phyloP scores from a whole-genome alignment of 1,139 yeast species.

The Geotrichum australiense region DNA sequence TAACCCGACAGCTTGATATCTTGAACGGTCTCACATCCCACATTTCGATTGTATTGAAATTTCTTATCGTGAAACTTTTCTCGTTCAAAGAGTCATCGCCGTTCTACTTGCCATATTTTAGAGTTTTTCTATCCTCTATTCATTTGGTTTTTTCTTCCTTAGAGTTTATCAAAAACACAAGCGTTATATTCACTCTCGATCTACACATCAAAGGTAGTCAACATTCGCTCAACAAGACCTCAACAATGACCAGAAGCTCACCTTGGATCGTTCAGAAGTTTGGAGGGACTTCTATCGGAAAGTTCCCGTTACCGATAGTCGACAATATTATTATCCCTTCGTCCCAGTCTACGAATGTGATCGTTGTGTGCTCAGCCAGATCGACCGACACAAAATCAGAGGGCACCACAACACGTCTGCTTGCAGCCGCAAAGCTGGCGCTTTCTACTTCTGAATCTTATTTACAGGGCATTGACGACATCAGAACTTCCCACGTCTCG shows the following conservation, averaged over 20 bases:
- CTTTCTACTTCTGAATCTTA: constrained; percentile 37
- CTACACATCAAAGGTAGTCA: too few relatives aligned
- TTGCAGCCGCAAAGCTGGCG: constrained; percentile 68
- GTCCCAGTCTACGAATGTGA: constrained; percentile 60
- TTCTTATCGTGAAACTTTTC: too few relatives aligned
- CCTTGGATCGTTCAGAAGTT: constrained; percentile 92
- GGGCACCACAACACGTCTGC: constrained; percentile 80
- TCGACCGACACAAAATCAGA: constrained; percentile 86
- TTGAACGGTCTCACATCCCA: too few relatives aligned
- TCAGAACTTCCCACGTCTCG: constrained; percentile 67
- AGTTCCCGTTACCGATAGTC: constrained; percentile 78
- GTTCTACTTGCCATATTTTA: too few relatives aligned
- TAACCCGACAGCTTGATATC: too few relatives aligned
- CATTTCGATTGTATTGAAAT: too few relatives aligned
- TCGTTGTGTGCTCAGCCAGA: constrained; percentile 94
- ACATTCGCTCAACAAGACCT: too few relatives aligned
- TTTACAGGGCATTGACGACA: constrained; percentile 47
- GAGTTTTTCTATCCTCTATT: too few relatives aligned
- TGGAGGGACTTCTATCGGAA: constrained; percentile 98
- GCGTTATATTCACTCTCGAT: too few relatives aligned
- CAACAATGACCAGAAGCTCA: constrained; percentile 15
- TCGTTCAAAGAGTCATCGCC: too few relatives aligned
- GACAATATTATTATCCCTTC: constrained; percentile 72
- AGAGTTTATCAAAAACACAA: too few relatives aligned
- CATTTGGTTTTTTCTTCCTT: too few relatives aligned